Conservation (phyloP, 306 rosid species). For the Dalbergia cultrata region DNA sequence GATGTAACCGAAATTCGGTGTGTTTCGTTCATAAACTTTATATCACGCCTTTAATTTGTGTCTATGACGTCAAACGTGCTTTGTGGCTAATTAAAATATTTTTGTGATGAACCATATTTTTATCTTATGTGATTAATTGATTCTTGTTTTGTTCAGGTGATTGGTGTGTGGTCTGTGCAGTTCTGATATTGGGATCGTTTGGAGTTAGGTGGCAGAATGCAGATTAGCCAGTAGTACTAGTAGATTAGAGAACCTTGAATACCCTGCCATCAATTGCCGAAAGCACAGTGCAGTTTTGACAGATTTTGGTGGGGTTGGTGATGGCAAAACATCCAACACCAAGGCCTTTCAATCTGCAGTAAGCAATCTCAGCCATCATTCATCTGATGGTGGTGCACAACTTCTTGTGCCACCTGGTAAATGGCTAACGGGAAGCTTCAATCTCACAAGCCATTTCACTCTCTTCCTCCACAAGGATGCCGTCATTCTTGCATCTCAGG, state of each 20-base stretch:
- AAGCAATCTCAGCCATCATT: slow-evolving; percentile 46
- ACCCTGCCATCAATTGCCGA: slow-evolving; percentile 55
- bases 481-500: slow-evolving; percentile 66
- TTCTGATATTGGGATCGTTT: slow-evolving; percentile 38
- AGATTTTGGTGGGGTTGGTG: slow-evolving; percentile 74
- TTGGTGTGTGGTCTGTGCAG: not conserved
- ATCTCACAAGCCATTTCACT: slow-evolving; percentile 80
- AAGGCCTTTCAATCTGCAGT: slow-evolving; percentile 64
- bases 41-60: not conserved
- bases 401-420: slow-evolving; percentile 72
- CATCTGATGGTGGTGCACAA: slow-evolving; percentile 66
- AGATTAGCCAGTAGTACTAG: not conserved
- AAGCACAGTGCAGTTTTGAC: slow-evolving; percentile 65
- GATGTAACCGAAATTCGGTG: not conserved
- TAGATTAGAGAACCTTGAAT: not conserved
- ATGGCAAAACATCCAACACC: slow-evolving; percentile 70
- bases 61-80: not conserved
- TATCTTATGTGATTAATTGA: not conserved
- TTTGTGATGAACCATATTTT: not conserved
- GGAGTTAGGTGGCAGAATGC: slow-evolving; percentile 36
- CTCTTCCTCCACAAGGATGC: slow-evolving; percentile 71
- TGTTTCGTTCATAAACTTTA: slow-evolving; percentile 6
- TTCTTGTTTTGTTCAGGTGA: slow-evolving; percentile 10
- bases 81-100: not conserved
- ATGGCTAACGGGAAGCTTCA: slow-evolving; percentile 79